phyloP scores from a whole-genome alignment of 2,329 filamentous ascomycete species.

The Fusarium globosum region DNA sequence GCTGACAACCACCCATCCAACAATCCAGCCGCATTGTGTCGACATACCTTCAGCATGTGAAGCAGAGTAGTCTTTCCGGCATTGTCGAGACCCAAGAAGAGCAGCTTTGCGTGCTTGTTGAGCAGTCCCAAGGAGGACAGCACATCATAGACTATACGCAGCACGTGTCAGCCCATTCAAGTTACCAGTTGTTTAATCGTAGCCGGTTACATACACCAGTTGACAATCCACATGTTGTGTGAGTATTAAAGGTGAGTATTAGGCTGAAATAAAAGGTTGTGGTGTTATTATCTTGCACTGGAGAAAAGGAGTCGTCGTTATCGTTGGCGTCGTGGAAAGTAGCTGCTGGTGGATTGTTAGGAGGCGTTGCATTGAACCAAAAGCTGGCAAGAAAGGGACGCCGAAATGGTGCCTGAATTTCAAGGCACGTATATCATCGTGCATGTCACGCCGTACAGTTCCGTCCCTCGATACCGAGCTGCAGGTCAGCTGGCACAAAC shows the following conservation, averaged over 20 bases:
- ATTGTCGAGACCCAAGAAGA: constrained; percentile 94
- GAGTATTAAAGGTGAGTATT: constrained; percentile 38
- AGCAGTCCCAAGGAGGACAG: constrained; percentile 87
- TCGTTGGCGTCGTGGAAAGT: constrained; percentile 41
- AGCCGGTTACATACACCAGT: constrained; percentile 81
- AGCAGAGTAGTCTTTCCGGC: constrained; percentile 93
- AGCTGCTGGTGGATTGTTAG: constrained; percentile 34
- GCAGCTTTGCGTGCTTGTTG: constrained; percentile 96
- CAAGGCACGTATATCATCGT: constrained; percentile 40
- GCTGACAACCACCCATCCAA: not conserved
- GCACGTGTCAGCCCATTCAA: constrained; percentile 50
- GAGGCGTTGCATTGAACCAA: constrained; percentile 39
- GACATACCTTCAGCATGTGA: constrained; percentile 91
- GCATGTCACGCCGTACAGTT: constrained; percentile 36
- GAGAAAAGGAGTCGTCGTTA: constrained; percentile 36
- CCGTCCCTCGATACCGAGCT: constrained; percentile 8
- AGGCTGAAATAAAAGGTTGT: constrained; percentile 32
- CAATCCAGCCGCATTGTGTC: not conserved
- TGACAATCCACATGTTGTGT: constrained; percentile 86
- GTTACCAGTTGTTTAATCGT: constrained; percentile 11
- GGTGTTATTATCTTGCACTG: constrained; percentile 24
- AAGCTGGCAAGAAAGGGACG: constrained; percentile 47
- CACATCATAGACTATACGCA: constrained; percentile 79
- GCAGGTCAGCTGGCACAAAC: constrained; percentile 26
- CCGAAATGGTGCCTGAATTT: constrained; percentile 35